Conservation (phyloP, 2,329 filamentous ascomycete species). For the Leptographium galeiforme region DNA sequence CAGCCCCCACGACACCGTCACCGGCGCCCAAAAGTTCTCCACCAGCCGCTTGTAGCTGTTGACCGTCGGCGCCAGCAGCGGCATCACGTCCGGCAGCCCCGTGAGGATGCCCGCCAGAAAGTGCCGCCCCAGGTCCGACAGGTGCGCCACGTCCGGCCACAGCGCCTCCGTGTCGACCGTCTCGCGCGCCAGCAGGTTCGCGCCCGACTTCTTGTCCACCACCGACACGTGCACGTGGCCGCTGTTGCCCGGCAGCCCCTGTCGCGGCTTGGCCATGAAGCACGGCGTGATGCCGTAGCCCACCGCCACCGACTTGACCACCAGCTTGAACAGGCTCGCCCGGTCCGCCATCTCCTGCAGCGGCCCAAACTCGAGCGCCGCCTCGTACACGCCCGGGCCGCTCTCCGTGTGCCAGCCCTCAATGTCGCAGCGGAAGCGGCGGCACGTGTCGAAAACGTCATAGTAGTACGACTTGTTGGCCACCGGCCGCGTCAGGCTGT, state of each 20-base stretch:
- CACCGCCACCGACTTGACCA: slow-evolving; percentile 76
- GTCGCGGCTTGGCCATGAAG: slow-evolving; percentile 96
- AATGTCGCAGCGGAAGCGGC: slow-evolving; percentile 64
- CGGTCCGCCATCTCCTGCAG: slow-evolving; percentile 83
- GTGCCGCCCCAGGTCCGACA: slow-evolving; percentile 81
- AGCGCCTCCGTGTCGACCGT: slow-evolving; percentile 55
- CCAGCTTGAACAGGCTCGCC: slow-evolving; percentile 86
- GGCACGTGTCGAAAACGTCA: slow-evolving; percentile 68
- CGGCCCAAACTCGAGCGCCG: slow-evolving; percentile 82
- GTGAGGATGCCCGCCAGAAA: slow-evolving; percentile 86
- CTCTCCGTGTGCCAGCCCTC: slow-evolving; percentile 96
- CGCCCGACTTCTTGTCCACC: slow-evolving; percentile 62
- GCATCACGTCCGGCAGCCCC: slow-evolving; percentile 91
- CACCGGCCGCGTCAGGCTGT: slow-evolving; percentile 73
- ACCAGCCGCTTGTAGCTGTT: slow-evolving; percentile 98
- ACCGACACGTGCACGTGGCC: slow-evolving; percentile 93
- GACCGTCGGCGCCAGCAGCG: slow-evolving; percentile 80
- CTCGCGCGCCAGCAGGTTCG: slow-evolving; percentile 72
- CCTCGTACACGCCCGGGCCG: slow-evolving; percentile 89
- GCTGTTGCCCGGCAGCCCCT: slow-evolving; percentile 85
- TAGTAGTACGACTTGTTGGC: slow-evolving; percentile 93
- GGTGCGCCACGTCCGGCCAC: slow-evolving; percentile 61
- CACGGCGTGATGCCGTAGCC: slow-evolving; percentile 87
- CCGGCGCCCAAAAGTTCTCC: slow-evolving; percentile 98
- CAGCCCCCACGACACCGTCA: slow-evolving; percentile 92